These are phyloP conservation scores for Mycena galericulata DNA, from an alignment of 768 basidiomycete species.

Conservation along the genomic window DNA sequence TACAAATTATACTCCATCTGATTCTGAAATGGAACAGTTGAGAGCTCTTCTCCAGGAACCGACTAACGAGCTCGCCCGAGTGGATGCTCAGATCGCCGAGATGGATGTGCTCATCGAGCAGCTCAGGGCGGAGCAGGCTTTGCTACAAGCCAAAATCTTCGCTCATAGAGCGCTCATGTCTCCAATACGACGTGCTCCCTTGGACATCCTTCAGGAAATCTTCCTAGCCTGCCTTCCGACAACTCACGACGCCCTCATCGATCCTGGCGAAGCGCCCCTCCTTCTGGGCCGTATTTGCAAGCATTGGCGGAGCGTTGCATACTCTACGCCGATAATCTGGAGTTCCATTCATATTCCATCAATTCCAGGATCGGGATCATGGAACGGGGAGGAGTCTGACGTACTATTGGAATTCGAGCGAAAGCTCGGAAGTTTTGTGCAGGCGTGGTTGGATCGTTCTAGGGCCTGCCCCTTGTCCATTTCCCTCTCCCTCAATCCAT, in stretches of 20 bases:
- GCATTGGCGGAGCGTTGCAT: constrained; percentile 13
- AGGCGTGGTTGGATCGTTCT: constrained; percentile 1
- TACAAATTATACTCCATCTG: constrained; percentile 21
- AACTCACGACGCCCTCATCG: constrained; percentile 18
- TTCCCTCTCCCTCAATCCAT: not conserved
- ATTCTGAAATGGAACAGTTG: not conserved
- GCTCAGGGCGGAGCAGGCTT: not conserved
- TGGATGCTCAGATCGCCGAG: not conserved
- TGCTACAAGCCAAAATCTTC: not conserved
- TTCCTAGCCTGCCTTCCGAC: constrained; percentile 16
- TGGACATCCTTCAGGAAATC: constrained; percentile 17
- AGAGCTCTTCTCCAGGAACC: not conserved
- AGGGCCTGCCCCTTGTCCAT: not conserved
- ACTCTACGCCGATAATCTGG: constrained; percentile 14
- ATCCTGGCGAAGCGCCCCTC: constrained; percentile 4
- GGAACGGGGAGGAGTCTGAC: not conserved
- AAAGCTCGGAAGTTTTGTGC: not conserved
- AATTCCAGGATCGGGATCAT: not conserved
- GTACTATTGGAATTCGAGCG: not conserved
- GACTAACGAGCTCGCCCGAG: not conserved
- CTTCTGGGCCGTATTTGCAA: constrained; percentile 12
- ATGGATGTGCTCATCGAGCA: not conserved
- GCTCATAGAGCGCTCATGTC: constrained; percentile 8
- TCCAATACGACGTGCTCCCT: constrained; percentile 6
- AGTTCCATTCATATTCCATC: constrained; percentile 12